Conservation (phyloP, 106 monocot genomes). For the Gastrodia elata region DNA sequence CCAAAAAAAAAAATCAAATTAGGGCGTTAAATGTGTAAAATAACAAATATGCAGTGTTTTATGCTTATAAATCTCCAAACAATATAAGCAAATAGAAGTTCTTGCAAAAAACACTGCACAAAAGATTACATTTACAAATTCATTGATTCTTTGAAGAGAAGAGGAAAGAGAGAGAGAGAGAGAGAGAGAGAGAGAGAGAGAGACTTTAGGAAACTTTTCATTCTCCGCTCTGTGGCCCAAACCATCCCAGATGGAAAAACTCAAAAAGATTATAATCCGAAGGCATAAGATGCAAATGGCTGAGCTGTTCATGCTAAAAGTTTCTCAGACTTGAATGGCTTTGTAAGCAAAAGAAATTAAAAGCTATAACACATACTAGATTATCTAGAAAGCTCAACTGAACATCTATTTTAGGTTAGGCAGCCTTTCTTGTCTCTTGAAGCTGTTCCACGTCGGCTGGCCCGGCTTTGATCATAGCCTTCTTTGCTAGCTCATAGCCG, state of each 20-base stretch:
- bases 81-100: background rate
- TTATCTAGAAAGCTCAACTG: too few relatives aligned
- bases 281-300: background rate
- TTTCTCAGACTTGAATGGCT: background rate
- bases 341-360: background rate
- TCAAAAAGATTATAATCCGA: background rate
- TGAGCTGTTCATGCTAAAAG: background rate
- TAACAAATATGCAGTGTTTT: too few relatives aligned
- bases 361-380: background rate
- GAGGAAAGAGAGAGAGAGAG: background rate
- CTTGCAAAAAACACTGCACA: background rate
- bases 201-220: background rate
- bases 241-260: background rate
- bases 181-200: background rate
- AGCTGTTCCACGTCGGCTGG: conserved; percentile 7
- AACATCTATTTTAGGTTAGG: too few relatives aligned
- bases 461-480: conserved; percentile 71
- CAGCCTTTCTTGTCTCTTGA: conserved; percentile 12
- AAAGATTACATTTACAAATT: background rate
- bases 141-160: background rate
- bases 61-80: background rate
- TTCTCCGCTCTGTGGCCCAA: background rate
- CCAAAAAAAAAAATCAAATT: too few relatives aligned
- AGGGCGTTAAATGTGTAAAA: background rate
- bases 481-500: conserved; percentile 94